Evolutionary conservation across 2,329 filamentous ascomycete genomes (phyloP).

Genomic region (Dryadomyces quercivorus): DNA sequence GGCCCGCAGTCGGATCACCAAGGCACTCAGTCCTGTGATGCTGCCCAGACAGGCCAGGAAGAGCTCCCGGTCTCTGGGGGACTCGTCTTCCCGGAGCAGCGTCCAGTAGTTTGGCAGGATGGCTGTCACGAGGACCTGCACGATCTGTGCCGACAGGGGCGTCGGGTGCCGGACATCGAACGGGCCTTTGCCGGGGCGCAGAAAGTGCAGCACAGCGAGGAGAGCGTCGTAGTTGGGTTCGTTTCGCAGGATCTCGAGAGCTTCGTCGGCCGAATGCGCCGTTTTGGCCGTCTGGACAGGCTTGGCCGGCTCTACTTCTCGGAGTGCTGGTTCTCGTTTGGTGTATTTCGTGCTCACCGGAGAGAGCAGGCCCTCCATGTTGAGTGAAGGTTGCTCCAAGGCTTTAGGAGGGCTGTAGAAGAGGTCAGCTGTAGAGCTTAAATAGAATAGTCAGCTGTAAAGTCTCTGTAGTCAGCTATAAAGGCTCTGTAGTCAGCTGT

Average conservation of each 20-base stretch:
- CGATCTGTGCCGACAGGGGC: slow-evolving; percentile 60
- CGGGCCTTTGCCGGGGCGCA: slow-evolving; percentile 22
- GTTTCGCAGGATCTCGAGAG: slow-evolving; percentile 44
- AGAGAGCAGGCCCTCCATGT: slow-evolving; percentile 44
- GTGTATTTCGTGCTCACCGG: slow-evolving; percentile 40
- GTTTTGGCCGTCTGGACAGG: background rate
- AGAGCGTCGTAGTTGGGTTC: slow-evolving; percentile 52
- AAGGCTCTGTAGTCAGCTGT: too few relatives aligned
- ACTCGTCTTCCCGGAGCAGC: slow-evolving; percentile 35
- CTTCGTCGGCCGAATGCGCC: slow-evolving; percentile 31
- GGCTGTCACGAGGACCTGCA: slow-evolving; percentile 60
- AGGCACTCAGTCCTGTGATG: slow-evolving; percentile 65
- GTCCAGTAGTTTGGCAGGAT: slow-evolving; percentile 78
- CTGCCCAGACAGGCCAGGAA: slow-evolving; percentile 58
- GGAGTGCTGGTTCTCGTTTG: slow-evolving; percentile 25
- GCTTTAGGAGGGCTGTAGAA: background rate
- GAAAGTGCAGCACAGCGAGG: slow-evolving; percentile 36
- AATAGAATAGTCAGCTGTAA: too few relatives aligned
- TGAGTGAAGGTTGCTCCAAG: background rate
- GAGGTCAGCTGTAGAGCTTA: too few relatives aligned
- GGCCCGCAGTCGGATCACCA: slow-evolving; percentile 55
- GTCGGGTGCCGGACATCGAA: slow-evolving; percentile 51
- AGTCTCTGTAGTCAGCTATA: too few relatives aligned
- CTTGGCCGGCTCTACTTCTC: slow-evolving; percentile 18
- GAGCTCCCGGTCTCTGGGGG: slow-evolving; percentile 19